Evolutionary conservation across 106 monocot species (phyloP), one percentile per base, ranked within the genome.

Genomic region (Chionographis japonica): DNA sequence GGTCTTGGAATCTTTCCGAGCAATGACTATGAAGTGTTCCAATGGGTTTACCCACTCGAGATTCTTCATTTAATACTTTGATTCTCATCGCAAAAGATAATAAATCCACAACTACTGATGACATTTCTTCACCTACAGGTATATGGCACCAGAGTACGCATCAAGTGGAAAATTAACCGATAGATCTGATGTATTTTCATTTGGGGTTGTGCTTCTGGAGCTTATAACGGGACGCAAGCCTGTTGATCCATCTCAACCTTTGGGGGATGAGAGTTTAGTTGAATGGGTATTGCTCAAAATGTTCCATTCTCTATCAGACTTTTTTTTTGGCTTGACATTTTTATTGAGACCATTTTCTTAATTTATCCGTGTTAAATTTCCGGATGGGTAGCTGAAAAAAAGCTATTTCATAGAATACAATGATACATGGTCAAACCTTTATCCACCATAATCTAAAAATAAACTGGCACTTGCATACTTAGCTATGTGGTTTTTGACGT

Each of bases 61-160:
- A 10, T 10, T 46, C 9, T 10, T 46, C 9, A 10, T 46, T 46
- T 46, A 10, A 35, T 63, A 6, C 4, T 20, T 37, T 57, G 55
- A 46, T 9, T 55, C 13, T 54, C 37, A 2, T 50, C 14, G 16
- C 16, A 56, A 64, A n/a, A 54, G 40, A n/a, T 27, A 2, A 69
- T 46, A 17, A 52, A 2, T 40, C 14, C 36, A 67, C 16, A 50
- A 37, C 50, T 40, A 60, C 59, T 17, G 52, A 19, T 52, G 40
- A 50, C 40, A 60, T 43, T 55, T 60, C 50, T 60, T 61, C 43
- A 65, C 16, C 60, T 71, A 49, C 76, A 93, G 93, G 68, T 93
- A 93, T 66, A 52, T 93, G 81, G 93, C 93, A 60, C 93, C 93
- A 65, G 93, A 93, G 71, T 93, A 93, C 77, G 93, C 93, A 58